Evolutionary conservation across 2,329 filamentous ascomycete species (phyloP).

Genomic region (Colletotrichum karsti): DNA sequence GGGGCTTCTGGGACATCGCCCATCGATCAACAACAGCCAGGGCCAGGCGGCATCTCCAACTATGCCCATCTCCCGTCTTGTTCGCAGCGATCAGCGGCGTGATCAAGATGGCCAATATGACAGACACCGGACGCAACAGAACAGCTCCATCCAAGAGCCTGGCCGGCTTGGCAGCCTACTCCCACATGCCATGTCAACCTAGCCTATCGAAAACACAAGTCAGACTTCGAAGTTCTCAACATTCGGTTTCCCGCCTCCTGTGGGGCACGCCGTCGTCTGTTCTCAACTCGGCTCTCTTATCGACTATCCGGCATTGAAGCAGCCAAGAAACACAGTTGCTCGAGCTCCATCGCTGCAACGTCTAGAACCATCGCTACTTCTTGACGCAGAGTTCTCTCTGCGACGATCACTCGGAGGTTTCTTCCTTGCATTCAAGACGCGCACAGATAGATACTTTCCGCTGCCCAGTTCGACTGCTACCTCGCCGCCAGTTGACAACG

Average conservation of each 20-base stretch:
- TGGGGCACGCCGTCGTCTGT: neutral
- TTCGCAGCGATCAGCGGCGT: neutral
- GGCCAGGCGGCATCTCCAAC: neutral
- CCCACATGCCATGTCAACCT: neutral
- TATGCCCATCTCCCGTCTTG: neutral
- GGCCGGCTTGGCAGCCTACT: neutral
- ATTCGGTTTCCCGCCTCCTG: neutral
- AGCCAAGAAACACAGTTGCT: neutral
- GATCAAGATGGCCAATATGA: slow-evolving; percentile 2
- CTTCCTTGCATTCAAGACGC: neutral
- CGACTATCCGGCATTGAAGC: neutral
- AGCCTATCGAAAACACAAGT: neutral
- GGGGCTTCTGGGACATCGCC: neutral
- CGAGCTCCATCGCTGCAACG: neutral
- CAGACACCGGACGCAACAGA: neutral
- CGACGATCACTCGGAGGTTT: slow-evolving; percentile 11
- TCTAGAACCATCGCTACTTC: neutral
- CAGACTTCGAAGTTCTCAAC: neutral
- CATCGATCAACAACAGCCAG: slow-evolving; percentile 5
- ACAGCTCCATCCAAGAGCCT: neutral
- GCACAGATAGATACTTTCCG: slow-evolving; percentile 19
- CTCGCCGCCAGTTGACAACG: neutral
- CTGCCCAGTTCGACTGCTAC: slow-evolving; percentile 13
- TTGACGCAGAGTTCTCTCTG: neutral
- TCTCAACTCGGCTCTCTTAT: neutral